Conservation (phyloP, 768 basidiomycete species). For the Boletus patriciae region DNA sequence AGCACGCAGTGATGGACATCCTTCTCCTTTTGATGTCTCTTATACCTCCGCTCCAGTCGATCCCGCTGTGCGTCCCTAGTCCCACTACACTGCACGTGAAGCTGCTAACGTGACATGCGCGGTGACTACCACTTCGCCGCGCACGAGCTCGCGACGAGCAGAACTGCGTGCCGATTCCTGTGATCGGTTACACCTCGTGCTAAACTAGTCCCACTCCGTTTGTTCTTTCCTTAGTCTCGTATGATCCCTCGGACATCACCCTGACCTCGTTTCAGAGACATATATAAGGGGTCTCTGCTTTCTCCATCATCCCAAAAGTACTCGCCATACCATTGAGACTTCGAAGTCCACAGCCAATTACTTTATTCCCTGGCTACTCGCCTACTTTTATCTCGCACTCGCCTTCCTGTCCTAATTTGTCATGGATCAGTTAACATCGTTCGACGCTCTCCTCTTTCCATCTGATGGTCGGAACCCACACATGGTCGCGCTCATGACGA, state of each 20-base stretch:
- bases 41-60: conserved; percentile 4
- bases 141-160: conserved; percentile 6
- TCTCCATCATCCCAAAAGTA: conserved; percentile 18
- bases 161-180: conserved; percentile 17
- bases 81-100: conserved; percentile 19
- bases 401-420: conserved; percentile 15
- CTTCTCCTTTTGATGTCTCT: conserved; percentile 5
- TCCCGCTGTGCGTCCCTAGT: background rate
- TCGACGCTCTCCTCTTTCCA: conserved; percentile 74
- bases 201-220: conserved; percentile 27
- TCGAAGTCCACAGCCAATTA: conserved; percentile 15
- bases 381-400: conserved; percentile 17
- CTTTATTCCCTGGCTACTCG: conserved; percentile 22
- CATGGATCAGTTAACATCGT: conserved; percentile 68
- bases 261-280: conserved; percentile 42
- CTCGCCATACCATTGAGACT: conserved; percentile 24
- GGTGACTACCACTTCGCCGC: conserved; percentile 3
- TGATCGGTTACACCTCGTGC: conserved; percentile 39
- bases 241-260: conserved; percentile 30
- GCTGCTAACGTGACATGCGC: background rate
- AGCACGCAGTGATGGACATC: too few species aligned
- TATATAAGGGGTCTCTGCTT: conserved; percentile 29
- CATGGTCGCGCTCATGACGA: conserved; percentile 73
- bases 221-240: conserved; percentile 25
- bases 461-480: conserved; percentile 75